Evolutionary conservation across 768 basidiomycete genomes (phyloP).

Genomic region (Serendipita sp.): DNA sequence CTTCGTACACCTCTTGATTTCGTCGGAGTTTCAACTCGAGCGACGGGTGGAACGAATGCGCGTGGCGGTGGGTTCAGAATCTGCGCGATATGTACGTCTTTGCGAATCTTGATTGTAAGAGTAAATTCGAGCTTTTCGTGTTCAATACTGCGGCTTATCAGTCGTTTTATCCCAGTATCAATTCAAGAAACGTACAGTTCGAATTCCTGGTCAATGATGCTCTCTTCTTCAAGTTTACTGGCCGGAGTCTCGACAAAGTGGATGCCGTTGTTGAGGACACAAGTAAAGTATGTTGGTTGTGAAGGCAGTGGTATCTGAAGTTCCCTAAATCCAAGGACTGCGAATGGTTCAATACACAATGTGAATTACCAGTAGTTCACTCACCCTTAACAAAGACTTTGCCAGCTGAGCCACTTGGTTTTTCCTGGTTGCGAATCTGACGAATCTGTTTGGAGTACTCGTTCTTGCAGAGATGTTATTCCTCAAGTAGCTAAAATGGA

Average conservation of each 20-base stretch:
- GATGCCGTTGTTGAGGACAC: constrained; percentile 91
- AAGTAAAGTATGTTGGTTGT: constrained; percentile 59
- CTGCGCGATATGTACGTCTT: constrained; percentile 62
- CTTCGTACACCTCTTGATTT: constrained; percentile 48
- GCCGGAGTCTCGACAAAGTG: constrained; percentile 89
- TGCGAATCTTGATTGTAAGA: constrained; percentile 69
- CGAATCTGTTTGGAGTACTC: constrained; percentile 85
- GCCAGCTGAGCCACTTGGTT: constrained; percentile 64
- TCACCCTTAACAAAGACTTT: constrained; percentile 89
- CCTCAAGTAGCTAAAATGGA: background rate
- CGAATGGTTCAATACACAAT: constrained; percentile 9
- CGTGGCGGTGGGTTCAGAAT: constrained; percentile 28
- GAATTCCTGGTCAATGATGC: constrained; percentile 73
- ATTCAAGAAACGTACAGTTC: constrained; percentile 47
- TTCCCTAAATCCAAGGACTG: constrained; percentile 62
- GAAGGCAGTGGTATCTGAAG: constrained; percentile 64
- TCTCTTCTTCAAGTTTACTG: constrained; percentile 38
- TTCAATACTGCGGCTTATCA: constrained; percentile 43
- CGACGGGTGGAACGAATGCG: constrained; percentile 20
- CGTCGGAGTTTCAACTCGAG: constrained; percentile 28
- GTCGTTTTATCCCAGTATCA: background rate
- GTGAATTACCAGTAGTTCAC: constrained; percentile 11
- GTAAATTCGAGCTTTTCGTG: constrained; percentile 94
- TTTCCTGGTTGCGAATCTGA: constrained; percentile 62
- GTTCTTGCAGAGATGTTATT: constrained; percentile 35